Base-by-base conservation (phyloP, 345 rosid genomes). In the Murraya koenigii region DNA sequence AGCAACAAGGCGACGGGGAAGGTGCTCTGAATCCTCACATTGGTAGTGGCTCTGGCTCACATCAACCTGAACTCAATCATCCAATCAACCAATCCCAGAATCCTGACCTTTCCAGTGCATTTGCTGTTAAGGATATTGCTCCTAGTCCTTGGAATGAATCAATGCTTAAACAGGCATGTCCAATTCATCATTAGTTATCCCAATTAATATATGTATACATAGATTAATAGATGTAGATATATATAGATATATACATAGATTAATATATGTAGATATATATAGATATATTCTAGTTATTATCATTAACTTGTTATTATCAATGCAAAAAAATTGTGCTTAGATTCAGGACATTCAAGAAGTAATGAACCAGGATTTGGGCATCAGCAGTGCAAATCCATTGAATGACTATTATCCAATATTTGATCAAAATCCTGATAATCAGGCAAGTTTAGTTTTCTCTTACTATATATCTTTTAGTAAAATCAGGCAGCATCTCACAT, bases 141-240 rank as follows among this genome's bases (percentile, higher is more conserved):
- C 63, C 69, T 28, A 11, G 61, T n/a, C 67, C 72, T 38, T 20
- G 66, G 75, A 38, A n/a, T 41, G 69, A 66, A 35, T 83, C 59
- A 60, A 20, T 78, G 33, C 70, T 76, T 71, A 35, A 32, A 30
- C 78, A 80, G 87, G 87, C 66, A 80, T 77, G 62, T 61, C 15
- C 9, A 68, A 33, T 65, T 32, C 41, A 54, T 65, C 1, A 64
- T 68, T 65, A 3, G 33, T 32, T 62, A 4, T 32, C 9, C 44
- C 10, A 39, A 3, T n/a, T n/a, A n/a, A n/a, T n/a, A n/a, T n/a
- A n/a, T n/a, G n/a, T n/a, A n/a, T n/a, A n/a, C n/a, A n/a, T n/a
- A n/a, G n/a, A n/a, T 49, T 49, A 49, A 49, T 47, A 20, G 13
- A 69, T 25, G 26, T 10, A 11, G 49, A 41, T 41, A 1, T 41